Conservation (phyloP, 1,139 yeast genomes). For the Yueomyces sp. region DNA sequence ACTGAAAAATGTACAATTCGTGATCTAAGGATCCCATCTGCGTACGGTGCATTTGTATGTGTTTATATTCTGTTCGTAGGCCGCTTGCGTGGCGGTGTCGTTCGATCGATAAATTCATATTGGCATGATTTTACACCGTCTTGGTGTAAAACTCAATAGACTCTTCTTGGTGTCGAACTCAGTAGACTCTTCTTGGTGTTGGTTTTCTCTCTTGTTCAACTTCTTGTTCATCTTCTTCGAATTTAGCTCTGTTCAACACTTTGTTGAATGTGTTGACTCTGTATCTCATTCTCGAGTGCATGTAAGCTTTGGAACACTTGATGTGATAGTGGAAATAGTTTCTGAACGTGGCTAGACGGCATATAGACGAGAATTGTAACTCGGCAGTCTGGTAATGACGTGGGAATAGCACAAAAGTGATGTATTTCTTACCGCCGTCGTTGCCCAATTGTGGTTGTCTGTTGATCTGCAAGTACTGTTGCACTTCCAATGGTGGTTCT, state of each 20-base stretch:
- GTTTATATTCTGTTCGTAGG: no score
- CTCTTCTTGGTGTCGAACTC: no score
- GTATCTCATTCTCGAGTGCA: slow-evolving; percentile 97
- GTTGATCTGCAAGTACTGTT: slow-evolving; percentile 13
- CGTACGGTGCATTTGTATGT: no score
- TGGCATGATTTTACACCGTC: no score
- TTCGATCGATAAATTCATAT: no score
- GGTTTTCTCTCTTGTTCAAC: slow-evolving; percentile 19
- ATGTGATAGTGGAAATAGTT: slow-evolving; percentile 97
- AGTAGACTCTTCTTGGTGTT: slow-evolving; percentile 16
- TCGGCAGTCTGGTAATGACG: slow-evolving; percentile 31
- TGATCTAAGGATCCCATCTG: no score
- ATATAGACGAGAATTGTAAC: slow-evolving; percentile 59
- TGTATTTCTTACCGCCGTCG: slow-evolving; percentile 45
- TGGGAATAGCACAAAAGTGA: slow-evolving; percentile 63
- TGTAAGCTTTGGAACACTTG: slow-evolving; percentile 94
- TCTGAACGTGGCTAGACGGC: slow-evolving; percentile 78
- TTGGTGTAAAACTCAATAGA: no score
- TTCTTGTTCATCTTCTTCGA: slow-evolving; percentile 63
- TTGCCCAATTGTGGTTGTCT: slow-evolving; percentile 3
- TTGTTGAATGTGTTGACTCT: slow-evolving; percentile 89
- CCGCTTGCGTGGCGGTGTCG: no score
- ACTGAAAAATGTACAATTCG: no score
- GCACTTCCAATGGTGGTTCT: slow-evolving; percentile 89
- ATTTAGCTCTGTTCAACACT: slow-evolving; percentile 92